Evolutionary conservation across 2,329 filamentous ascomycete genomes (phyloP), one percentile per base, ranked within the genome.

Genomic region (Claviceps cyperi): DNA sequence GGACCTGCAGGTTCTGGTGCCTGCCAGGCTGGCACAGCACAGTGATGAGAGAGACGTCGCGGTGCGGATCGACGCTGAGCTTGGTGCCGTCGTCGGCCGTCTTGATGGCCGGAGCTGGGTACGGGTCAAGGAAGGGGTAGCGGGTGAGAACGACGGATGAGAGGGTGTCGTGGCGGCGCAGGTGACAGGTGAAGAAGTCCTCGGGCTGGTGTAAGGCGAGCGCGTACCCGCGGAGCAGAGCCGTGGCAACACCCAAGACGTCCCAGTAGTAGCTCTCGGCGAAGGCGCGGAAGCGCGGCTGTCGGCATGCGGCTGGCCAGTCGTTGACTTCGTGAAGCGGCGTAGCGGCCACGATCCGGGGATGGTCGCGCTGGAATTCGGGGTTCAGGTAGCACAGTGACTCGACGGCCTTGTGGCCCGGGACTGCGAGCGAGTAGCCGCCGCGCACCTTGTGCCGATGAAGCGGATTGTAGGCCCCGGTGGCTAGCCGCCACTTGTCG

Each of bases 71-170:
- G 36, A 53, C 51, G 41, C 44, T 51, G 15, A 53, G 50, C 50
- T 53, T 53, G 39, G 50, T 53, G 40, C 52, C 52, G 28, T 53
- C 52, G 37, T 47, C 50, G 43, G 52, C 52, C 15, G 46, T 53
- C 35, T 53, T 53, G 47, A 53, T 51, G 43, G 52, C 52, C 38
- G 52, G 52, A 14, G 24, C 52, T 15, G 52, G 52, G 50, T 53
- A 53, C n/a, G 43, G 21, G 6, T 53, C 50, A 14, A 53, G 19
- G 47, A 49, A 53, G 3, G 52, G 50, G 32, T 53, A 53, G 22
- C 52, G 52, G 50, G 48, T 53, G 24, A 53, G 47, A 8, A 53
- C 52, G 19, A 53, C 52, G 6, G 52, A 53, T n/a, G 52, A 51
- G n/a, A 53, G 46, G 14, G 52, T 53, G 9, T 47, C 45, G 2